Base-by-base conservation (phyloP, 768 basidiomycete species). In the Omphalotus guepiniiformis region DNA sequence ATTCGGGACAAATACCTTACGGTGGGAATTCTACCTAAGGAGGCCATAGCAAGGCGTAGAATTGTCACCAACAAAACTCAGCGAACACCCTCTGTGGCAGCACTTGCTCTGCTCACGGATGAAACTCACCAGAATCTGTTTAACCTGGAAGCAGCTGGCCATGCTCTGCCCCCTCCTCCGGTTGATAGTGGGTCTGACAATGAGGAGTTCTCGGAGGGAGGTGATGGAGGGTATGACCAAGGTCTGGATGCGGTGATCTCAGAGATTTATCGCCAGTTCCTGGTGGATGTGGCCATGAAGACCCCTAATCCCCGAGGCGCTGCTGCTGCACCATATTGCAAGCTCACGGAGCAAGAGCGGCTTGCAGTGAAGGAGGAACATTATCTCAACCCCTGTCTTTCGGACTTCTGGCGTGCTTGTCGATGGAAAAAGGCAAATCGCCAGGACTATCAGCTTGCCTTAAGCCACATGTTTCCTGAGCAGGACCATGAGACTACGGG, bases 111-210 rank as follows among this genome's bases (percentile, higher is more conserved):
- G n/a, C n/a, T n/a, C n/a, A n/a, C n/a, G n/a, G n/a, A n/a, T n/a
- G n/a, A n/a, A n/a, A n/a, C n/a, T n/a, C n/a, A n/a, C n/a, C n/a
- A n/a, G n/a, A n/a, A n/a, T 11, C 27, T 39, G 15, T 47, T 47
- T 19, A 18, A 47, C 19, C n/a, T 47, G 11, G 35, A 1, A 27
- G 23, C 46, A 13, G 26, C n/a, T 38, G 37, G 46, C n/a, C 23
- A 23, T 26, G 8, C 6, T n/a, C 37, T 47, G 4, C 46, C 37
- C 9, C 37, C 37, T 9, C 46, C 36, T 39, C 21, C 25, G 9
- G 37, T 26, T 16, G 46, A 47, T 39, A 26, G 39, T 39, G 46
- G 46, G 6, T 47, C 46, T 13, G 46, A 47, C 21, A 30, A 9
- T 9, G 46, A 47, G 35, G n/a, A n/a, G n/a, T n/a, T n/a, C n/a